These are phyloP conservation scores for Scedosporium aurantiacum DNA, from an alignment of 2,329 filamentous ascomycete species.

Conservation along the genomic window DNA sequence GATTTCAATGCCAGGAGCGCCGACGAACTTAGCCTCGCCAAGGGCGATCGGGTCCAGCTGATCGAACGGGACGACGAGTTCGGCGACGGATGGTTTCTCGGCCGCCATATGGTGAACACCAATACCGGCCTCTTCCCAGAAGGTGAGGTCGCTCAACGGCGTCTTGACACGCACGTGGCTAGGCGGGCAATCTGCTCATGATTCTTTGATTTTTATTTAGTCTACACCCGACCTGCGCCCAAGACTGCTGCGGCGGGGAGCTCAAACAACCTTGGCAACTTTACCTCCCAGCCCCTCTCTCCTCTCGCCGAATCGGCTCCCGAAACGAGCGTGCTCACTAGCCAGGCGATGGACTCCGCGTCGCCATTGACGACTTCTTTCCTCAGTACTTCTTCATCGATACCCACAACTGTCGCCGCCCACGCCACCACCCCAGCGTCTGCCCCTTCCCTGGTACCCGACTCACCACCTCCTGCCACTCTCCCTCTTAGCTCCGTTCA, in stretches of 20 bases:
- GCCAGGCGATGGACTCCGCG: conserved; percentile 13
- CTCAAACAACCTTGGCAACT: conserved; percentile 2
- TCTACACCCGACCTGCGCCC: conserved; percentile 50
- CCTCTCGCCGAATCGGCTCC: conserved; percentile 20
- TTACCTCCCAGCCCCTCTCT: conserved; percentile 18
- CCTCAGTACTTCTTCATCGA: background rate
- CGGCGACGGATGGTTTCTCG: conserved; percentile 77
- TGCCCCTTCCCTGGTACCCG: conserved; percentile 11
- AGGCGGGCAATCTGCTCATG: conserved; percentile 12
- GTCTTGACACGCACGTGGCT: conserved; percentile 11
- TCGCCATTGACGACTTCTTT: conserved; percentile 10
- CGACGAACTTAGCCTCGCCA: conserved; percentile 81
- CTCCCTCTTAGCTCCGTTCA: conserved; percentile 32
- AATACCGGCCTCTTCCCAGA: conserved; percentile 74
- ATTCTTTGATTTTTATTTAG: conserved; percentile 22
- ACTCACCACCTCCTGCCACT: conserved; percentile 21
- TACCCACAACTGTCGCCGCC: background rate
- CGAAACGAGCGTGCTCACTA: conserved; percentile 12
- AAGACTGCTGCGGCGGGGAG: conserved; percentile 25
- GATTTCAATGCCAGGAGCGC: conserved; percentile 86
- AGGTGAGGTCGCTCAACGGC: conserved; percentile 39
- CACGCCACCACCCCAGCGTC: background rate
- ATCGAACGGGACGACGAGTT: conserved; percentile 83
- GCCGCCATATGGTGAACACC: conserved; percentile 60
- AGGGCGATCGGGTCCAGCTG: conserved; percentile 74